Percentiles rank a stretch among this genome's conserved stretches.
phyloP scores from a whole-genome alignment of 1,139 yeast species.

The Pichiaceae sp. region DNA sequence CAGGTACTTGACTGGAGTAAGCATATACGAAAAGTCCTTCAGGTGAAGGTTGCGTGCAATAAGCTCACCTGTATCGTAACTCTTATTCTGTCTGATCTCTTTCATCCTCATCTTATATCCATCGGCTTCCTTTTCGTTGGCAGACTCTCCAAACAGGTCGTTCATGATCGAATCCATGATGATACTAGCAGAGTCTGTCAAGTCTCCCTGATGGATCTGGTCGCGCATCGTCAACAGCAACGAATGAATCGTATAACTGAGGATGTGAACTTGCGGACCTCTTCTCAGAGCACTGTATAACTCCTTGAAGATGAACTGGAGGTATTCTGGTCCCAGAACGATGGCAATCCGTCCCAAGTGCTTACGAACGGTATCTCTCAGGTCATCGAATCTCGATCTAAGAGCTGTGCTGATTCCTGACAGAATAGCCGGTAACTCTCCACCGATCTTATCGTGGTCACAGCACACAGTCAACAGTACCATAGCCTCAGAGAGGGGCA shows the following conservation, averaged over 20 bases:
- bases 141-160: slow-evolving; percentile 86
- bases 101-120: slow-evolving; percentile 82
- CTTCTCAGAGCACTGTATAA: slow-evolving; percentile 70
- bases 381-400: slow-evolving; percentile 78
- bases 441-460: slow-evolving; percentile 44
- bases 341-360: slow-evolving; percentile 59
- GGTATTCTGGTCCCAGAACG: slow-evolving; percentile 64
- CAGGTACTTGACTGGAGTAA: slow-evolving; percentile 64
- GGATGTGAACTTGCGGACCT: slow-evolving; percentile 91
- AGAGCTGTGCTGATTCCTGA: slow-evolving; percentile 83
- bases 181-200: slow-evolving; percentile 58
- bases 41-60: slow-evolving; percentile 61
- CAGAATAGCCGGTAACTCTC: slow-evolving; percentile 70
- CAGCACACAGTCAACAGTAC: slow-evolving; percentile 63
- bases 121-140: slow-evolving; percentile 91
- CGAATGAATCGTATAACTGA: slow-evolving; percentile 80
- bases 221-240: slow-evolving; percentile 47
- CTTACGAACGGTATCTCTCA: slow-evolving; percentile 81
- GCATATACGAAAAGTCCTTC: slow-evolving; percentile 46
- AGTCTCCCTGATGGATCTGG: slow-evolving; percentile 54
- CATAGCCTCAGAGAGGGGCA: slow-evolving; percentile 77
- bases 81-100: slow-evolving; percentile 83
- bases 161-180: slow-evolving; percentile 78
- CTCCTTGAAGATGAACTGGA: slow-evolving; percentile 69
- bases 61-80: slow-evolving; percentile 81